These are phyloP conservation scores for Lagenidium sp. DNA, from an alignment of 352 stramenopile species.

Conservation along the genomic window DNA sequence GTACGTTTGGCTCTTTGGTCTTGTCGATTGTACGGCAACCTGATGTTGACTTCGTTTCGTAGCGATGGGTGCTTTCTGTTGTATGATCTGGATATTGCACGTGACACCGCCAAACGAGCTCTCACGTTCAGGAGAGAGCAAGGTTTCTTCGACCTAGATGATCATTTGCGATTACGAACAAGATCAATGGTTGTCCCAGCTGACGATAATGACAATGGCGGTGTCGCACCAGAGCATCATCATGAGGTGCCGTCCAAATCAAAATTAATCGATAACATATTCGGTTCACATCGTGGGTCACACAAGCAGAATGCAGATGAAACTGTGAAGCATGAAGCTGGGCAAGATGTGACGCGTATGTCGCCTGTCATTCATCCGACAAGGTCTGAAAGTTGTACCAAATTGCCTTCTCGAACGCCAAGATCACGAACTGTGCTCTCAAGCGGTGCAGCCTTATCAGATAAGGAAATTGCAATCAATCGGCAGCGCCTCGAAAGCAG, in stretches of 20 bases:
- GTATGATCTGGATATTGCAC: constrained; percentile 74
- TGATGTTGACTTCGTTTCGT: constrained; percentile 1
- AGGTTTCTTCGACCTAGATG: constrained; percentile 30
- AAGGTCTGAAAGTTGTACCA: too few species aligned
- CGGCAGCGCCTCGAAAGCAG: constrained; percentile 47
- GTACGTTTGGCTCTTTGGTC: constrained; percentile 17
- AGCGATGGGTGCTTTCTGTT: constrained; percentile 74
- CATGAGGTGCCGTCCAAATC: constrained; percentile 34
- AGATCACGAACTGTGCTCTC: constrained; percentile 9
- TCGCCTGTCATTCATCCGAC: not conserved
- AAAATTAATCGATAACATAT: constrained; percentile 68
- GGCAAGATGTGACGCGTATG: too few species aligned
- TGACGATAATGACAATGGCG: too few species aligned
- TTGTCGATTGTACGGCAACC: not conserved
- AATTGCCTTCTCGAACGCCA: not conserved
- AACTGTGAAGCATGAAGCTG: too few species aligned
- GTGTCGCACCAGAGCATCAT: constrained; percentile 1
- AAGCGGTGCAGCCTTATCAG: constrained; percentile 2
- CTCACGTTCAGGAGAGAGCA: constrained; percentile 27
- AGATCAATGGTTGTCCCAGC: constrained; percentile 16
- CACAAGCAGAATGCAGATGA: constrained; percentile 10
- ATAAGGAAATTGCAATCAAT: constrained; percentile 47
- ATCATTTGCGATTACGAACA: constrained; percentile 24
- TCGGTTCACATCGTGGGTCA: constrained; percentile 27
- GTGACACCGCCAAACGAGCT: constrained; percentile 37